A percentile compares a stretch with the other conserved stretches of the same genome.
Evolutionary conservation across 352 stramenopile genomes (phyloP).

Genomic region (Pythium scleroteichum): DNA sequence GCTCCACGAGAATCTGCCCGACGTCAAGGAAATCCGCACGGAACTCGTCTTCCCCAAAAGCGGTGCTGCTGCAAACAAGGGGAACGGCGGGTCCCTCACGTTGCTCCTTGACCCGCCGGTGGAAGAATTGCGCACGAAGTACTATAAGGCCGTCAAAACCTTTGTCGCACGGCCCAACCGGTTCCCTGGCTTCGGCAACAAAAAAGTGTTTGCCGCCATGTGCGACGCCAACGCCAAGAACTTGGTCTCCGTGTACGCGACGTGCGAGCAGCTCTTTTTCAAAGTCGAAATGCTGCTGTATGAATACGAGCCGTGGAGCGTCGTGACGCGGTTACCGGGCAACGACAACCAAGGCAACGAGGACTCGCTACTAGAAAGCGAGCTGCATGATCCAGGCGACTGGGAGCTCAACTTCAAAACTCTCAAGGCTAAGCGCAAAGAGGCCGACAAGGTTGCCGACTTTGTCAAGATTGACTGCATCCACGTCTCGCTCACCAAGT

Average conservation of each 20-base stretch:
- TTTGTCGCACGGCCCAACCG: conserved; percentile 91
- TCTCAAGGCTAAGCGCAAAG: conserved; percentile 88
- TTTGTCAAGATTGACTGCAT: conserved; percentile 92
- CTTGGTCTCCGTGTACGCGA: conserved; percentile 89
- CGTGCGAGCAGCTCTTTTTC: conserved; percentile 90
- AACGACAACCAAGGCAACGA: conserved; percentile 46
- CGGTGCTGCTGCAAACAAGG: not conserved
- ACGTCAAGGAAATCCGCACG: conserved; percentile 87
- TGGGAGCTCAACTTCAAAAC: conserved; percentile 93
- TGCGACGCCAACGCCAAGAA: conserved; percentile 85
- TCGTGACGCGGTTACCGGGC: conserved; percentile 48
- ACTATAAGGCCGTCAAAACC: conserved; percentile 95
- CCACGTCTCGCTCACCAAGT: conserved; percentile 77
- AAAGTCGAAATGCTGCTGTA: conserved; percentile 67
- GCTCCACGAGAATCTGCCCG: conserved; percentile 92
- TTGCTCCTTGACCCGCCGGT: conserved; percentile 90
- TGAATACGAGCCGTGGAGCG: conserved; percentile 86
- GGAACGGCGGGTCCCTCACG: conserved; percentile 20
- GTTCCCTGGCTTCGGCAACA: conserved; percentile 90
- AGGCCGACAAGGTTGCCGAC: conserved; percentile 92
- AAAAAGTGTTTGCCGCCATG: conserved; percentile 87
- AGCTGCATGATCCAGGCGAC: conserved; percentile 64
- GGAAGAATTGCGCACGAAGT: conserved; percentile 91
- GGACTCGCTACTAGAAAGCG: conserved; percentile 77
- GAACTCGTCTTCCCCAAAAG: conserved; percentile 66